Evolutionary conservation across 2,329 filamentous ascomycete genomes (phyloP).

Genomic region (Pseudocercospora crystallina): DNA sequence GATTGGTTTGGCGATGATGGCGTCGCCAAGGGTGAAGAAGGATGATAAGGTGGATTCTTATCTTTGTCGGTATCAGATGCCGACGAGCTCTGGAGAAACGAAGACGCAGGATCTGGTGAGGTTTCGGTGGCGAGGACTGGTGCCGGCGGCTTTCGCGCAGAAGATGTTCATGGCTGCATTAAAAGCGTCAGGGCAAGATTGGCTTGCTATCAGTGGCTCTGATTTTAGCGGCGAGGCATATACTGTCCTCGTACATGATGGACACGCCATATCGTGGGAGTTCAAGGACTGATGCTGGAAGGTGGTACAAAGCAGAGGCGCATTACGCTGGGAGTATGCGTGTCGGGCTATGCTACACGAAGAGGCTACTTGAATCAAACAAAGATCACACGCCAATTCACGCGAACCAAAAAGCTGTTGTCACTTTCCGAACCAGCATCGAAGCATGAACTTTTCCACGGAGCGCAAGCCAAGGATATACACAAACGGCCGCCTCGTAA

Average conservation of each 20-base stretch:
- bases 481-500: too few species aligned
- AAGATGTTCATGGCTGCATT: conserved; percentile 30
- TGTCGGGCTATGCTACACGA: not conserved
- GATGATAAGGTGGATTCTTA: conserved; percentile 66
- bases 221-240: conserved; percentile 33
- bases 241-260: conserved; percentile 29
- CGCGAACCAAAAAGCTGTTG: too few species aligned
- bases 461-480: too few species aligned
- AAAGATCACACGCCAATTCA: not conserved
- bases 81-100: conserved; percentile 32
- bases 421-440: too few species aligned
- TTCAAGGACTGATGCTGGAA: conserved; percentile 30
- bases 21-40: conserved; percentile 61
- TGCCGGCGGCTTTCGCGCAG: conserved; percentile 37
- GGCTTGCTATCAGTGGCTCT: conserved; percentile 33
- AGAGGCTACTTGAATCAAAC: not conserved
- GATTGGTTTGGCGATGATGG: conserved; percentile 66
- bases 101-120: conserved; percentile 33
- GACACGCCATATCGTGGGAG: conserved; percentile 34
- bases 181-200: conserved; percentile 28
- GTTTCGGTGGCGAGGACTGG: conserved; percentile 46
- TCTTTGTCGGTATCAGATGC: conserved; percentile 66
- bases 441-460: too few species aligned
- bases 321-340: not conserved
- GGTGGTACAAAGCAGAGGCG: not conserved